Evolutionary conservation across 148 eudicot species (phyloP), one percentile per base, ranked within the genome.

Genomic region (Bassia scoparia): DNA sequence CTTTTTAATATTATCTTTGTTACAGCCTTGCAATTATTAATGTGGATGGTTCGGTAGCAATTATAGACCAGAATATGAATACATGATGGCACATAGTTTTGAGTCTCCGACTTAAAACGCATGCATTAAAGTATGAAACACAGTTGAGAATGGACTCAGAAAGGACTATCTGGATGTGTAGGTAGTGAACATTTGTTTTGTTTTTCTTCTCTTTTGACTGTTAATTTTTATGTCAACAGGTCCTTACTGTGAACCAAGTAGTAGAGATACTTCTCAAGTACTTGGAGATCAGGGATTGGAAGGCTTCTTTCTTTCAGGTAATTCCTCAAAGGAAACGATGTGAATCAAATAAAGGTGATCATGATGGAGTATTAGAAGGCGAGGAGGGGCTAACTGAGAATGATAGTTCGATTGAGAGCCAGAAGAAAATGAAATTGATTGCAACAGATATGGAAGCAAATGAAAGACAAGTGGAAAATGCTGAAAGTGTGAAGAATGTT

Each of bases 201-300:
- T 20, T 38, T 61, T 33, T n/a, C n/a, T 11, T 2, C 17, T 35
- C 29, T 11, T 10, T 27, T 63, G 15, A 21, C 4, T 14, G 14
- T 3, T 34, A 3, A 2, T 37, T 35, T 20, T 53, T 75, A 7
- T 78, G 67, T 30, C 27, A 67, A 63, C 81, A 93, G 98, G 98
- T 95, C 64, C 93, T 95, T 26, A 95, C 98, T 1, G 98, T 95
- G 68, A 95, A 95, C 79, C 97, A 95, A 86, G 98, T 95, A 70
- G 72, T 89, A 74, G 98, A 95, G 87, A 95, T 95, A 79, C 79
- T 95, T 68, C 91, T 95, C 67, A 88, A 87, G 86, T 95, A 81
- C 84, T 72, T 91, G 84, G 98, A 91, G 78, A 83, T 93, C 18
- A 88, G 78, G 82, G 98, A 95, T 75, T 95, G 98, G 98, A 95